phyloP scores from a whole-genome alignment of 345 rosid species.

The Gossypium herbaceum region DNA sequence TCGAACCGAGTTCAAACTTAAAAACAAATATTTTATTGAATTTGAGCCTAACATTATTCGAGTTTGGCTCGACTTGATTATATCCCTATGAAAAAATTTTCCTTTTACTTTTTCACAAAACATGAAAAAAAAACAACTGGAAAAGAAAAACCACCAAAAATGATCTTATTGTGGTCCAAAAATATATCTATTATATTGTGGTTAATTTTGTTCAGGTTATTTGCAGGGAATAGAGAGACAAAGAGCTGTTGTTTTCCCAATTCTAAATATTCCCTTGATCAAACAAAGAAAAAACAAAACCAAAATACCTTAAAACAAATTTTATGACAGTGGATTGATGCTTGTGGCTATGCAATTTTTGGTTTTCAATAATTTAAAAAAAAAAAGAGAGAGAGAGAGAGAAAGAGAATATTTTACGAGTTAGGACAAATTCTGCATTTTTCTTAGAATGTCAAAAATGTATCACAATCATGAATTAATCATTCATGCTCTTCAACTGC shows the following conservation, averaged over 20 bases:
- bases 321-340: not conserved
- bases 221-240: constrained; percentile 1
- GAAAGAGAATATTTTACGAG: too few relatives aligned
- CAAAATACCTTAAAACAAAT: not conserved
- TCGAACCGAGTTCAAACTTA: too few relatives aligned
- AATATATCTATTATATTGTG: not conserved
- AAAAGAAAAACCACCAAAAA: not conserved
- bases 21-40: too few relatives aligned
- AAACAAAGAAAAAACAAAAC: not conserved
- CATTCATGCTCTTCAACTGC: not conserved
- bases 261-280: not conserved
- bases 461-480: not conserved
- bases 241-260: not conserved
- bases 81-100: too few relatives aligned
- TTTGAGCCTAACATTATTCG: too few relatives aligned
- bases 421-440: not conserved
- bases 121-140: not conserved
- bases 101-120: not conserved
- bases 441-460: not conserved
- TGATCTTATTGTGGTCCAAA: not conserved
- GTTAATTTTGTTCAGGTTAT: not conserved
- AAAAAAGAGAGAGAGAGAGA: not conserved
- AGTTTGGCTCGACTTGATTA: too few relatives aligned
- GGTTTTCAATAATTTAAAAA: not conserved
- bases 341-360: not conserved